These are phyloP conservation scores for Pseudognaphalium luteoalbum DNA, from an alignment of 129 eudicot genomes.

Conservation along the genomic window DNA sequence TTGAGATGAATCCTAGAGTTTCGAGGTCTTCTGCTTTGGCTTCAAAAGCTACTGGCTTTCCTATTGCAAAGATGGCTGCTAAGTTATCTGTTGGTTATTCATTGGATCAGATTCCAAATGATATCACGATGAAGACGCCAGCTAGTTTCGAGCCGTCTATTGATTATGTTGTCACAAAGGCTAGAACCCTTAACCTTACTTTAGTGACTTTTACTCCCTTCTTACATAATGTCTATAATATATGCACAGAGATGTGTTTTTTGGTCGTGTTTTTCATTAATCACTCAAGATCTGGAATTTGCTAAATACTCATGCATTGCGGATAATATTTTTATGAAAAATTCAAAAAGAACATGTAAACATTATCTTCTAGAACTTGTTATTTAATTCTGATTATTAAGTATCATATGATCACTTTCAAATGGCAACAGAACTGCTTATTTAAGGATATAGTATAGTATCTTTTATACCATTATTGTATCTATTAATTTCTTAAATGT, in stretches of 20 bases:
- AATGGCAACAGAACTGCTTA: not conserved
- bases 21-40: slow-evolving; percentile 95
- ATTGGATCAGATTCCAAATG: slow-evolving; percentile 97
- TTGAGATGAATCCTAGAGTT: slow-evolving; percentile 98
- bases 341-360: not conserved
- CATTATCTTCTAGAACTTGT: not conserved
- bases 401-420: not conserved
- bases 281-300: not conserved
- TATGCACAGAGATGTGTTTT: too few relatives aligned
- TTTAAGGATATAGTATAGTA: not conserved
- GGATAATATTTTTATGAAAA: not conserved
- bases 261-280: not conserved
- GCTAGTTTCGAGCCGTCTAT: slow-evolving; percentile 97
- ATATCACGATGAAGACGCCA: slow-evolving; percentile 89
- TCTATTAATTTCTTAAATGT: too few relatives aligned
- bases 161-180: slow-evolving; percentile 97
- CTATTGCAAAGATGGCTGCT: slow-evolving; percentile 97
- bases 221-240: not conserved
- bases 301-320: not conserved
- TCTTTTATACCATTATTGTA: too few relatives aligned
- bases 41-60: slow-evolving; percentile 96
- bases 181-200: slow-evolving; percentile 22
- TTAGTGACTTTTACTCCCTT: not conserved
- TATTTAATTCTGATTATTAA: not conserved
- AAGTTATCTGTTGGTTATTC: slow-evolving; percentile 96